These are phyloP conservation scores for Fagopyrum tataricum DNA, from an alignment of 148 eudicot genomes.

Conservation along the genomic window DNA sequence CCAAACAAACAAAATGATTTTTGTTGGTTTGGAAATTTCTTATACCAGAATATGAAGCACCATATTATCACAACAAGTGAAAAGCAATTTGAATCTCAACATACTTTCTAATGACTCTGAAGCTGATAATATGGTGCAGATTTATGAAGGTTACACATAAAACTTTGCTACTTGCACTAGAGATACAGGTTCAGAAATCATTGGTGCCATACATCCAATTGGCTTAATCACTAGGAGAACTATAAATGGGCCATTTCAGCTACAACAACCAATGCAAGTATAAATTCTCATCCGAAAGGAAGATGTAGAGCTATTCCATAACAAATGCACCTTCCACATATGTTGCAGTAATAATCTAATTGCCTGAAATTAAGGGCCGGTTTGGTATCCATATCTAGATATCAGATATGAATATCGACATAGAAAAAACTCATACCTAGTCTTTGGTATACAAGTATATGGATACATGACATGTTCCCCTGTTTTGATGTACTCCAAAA, in stretches of 20 bases:
- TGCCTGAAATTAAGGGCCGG: background rate
- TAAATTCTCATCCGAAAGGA: background rate
- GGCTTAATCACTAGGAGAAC: background rate
- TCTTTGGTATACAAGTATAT: too few relatives aligned
- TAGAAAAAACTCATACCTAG: too few relatives aligned
- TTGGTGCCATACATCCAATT: background rate
- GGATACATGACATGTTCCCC: too few relatives aligned
- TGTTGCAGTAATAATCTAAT: background rate
- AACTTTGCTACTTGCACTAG: background rate
- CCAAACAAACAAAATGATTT: background rate
- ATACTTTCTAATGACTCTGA: background rate
- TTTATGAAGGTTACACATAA: background rate
- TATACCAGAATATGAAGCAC: background rate
- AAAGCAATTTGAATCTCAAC: background rate
- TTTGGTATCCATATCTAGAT: too few relatives aligned
- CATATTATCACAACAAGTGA: background rate
- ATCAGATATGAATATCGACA: too few relatives aligned
- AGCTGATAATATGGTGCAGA: background rate
- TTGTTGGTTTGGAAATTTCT: background rate
- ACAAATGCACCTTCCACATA: background rate
- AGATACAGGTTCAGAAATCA: background rate
- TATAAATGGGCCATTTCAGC: background rate
- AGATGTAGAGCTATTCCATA: background rate
- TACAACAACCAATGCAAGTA: background rate
- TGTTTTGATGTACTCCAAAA: too few relatives aligned